phyloP scores from a whole-genome alignment of 2,329 filamentous ascomycete species.

The Whalleya microplaca region DNA sequence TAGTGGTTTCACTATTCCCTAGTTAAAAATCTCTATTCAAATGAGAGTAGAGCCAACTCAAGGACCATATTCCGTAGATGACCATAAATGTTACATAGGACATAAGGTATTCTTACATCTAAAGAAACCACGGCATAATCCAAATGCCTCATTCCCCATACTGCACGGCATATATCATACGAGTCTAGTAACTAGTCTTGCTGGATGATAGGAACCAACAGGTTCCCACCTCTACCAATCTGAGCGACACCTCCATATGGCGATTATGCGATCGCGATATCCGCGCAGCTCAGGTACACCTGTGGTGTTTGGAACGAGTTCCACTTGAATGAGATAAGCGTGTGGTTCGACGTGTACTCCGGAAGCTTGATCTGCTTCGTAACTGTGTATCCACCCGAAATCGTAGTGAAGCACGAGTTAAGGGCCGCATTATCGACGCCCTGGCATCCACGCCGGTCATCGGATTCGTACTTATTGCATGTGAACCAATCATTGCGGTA shows the following conservation, averaged over 20 bases:
- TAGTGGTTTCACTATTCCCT: no score
- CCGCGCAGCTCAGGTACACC: conserved; percentile 55
- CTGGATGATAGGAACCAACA: not conserved
- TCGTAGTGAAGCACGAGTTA: conserved; percentile 54
- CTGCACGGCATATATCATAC: no score
- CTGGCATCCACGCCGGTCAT: conserved; percentile 44
- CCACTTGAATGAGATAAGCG: conserved; percentile 56
- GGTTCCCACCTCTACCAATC: not conserved
- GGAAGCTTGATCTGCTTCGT: conserved; percentile 56
- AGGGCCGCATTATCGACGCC: conserved; percentile 50
- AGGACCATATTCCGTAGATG: no score
- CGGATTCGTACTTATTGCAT: conserved; percentile 49
- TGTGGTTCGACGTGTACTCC: conserved; percentile 52
- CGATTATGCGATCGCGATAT: conserved; percentile 14
- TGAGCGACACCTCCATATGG: not conserved
- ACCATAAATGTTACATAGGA: no score
- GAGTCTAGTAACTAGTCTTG: not conserved
- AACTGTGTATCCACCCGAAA: conserved; percentile 57
- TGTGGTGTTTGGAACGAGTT: conserved; percentile 59
- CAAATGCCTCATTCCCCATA: no score
- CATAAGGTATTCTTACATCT: no score
- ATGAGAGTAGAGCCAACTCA: no score
- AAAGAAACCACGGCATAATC: no score
- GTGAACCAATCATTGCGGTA: conserved; percentile 59
- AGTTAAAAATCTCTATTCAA: no score